Percentiles rank a stretch among this genome's conserved stretches.
Evolutionary conservation across 305 asterid species (phyloP).

Genomic region (Fraxinus angustifolia): DNA sequence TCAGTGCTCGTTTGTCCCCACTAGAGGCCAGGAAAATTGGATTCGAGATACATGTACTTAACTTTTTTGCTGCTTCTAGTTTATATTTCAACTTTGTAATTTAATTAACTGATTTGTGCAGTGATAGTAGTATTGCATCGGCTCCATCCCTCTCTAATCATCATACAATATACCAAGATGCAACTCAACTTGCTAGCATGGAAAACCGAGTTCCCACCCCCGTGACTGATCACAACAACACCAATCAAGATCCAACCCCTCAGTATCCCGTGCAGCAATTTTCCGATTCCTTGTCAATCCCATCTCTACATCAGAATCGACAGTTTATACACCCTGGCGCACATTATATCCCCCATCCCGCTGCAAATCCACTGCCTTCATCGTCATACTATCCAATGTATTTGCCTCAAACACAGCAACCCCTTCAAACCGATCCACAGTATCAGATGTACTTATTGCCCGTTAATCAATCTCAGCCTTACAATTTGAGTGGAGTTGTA

Average conservation of each 20-base stretch:
- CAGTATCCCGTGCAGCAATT: constrained; percentile 36
- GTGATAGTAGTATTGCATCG: constrained; percentile 62
- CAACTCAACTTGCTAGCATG: constrained; percentile 20
- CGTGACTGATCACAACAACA: constrained; percentile 22
- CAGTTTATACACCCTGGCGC: constrained; percentile 41
- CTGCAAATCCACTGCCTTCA: constrained; percentile 33
- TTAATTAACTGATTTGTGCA: constrained; percentile 21
- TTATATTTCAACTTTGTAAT: neutral
- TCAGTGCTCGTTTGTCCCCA: neutral
- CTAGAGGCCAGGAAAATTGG: neutral
- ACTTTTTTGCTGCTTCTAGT: neutral
- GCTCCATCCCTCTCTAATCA: constrained; percentile 45
- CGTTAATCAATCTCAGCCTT: constrained; percentile 39
- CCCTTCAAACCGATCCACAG: constrained; percentile 47
- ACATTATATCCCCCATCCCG: constrained; percentile 49
- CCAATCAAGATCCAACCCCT: constrained; percentile 28
- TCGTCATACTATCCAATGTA: constrained; percentile 65
- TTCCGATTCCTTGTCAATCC: constrained; percentile 25
- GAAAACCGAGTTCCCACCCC: constrained; percentile 31
- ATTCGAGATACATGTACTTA: neutral
- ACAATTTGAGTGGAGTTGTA: constrained; percentile 19
- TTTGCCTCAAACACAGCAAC: constrained; percentile 41
- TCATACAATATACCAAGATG: constrained; percentile 44
- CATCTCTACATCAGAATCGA: constrained; percentile 31
- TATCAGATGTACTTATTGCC: constrained; percentile 52